A percentile compares a stretch with the other conserved stretches of the same genome.
These are phyloP conservation scores for Populus simonii DNA, from an alignment of 345 rosid species.

Conservation along the genomic window DNA sequence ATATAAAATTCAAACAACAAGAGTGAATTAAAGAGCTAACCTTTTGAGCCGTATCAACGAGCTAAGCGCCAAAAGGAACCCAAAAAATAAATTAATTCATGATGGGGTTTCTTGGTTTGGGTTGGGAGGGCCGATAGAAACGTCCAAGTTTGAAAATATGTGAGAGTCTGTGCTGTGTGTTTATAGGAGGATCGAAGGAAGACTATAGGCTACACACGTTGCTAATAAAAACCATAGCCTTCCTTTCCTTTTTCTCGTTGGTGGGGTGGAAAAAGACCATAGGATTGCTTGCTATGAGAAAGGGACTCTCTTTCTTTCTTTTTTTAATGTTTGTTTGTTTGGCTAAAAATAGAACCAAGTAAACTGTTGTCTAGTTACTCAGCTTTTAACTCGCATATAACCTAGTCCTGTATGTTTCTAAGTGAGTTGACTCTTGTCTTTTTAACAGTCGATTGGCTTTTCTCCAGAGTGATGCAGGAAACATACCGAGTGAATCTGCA, in stretches of 20 bases:
- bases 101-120: not conserved
- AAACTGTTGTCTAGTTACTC: not conserved
- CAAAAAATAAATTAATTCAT: too few species aligned
- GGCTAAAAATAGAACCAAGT: not conserved
- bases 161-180: not conserved
- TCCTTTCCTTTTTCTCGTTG: not conserved
- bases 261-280: not conserved
- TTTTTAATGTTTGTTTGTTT: not conserved
- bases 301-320: not conserved
- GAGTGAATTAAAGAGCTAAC: not conserved
- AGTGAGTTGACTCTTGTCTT: too few species aligned
- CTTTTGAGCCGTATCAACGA: not conserved
- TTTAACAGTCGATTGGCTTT: too few species aligned
- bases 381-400: not conserved
- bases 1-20: not conserved
- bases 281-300: not conserved
- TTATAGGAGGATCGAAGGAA: not conserved
- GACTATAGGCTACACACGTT: not conserved
- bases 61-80: not conserved
- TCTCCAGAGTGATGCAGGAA: too few species aligned
- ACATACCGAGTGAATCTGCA: too few species aligned
- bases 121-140: too few species aligned
- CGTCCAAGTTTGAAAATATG: not conserved
- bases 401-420: not conserved
- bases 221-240: not conserved